Evolutionary conservation across 2,329 filamentous ascomycete genomes (phyloP).

Genomic region (Arachnomyces sp.): DNA sequence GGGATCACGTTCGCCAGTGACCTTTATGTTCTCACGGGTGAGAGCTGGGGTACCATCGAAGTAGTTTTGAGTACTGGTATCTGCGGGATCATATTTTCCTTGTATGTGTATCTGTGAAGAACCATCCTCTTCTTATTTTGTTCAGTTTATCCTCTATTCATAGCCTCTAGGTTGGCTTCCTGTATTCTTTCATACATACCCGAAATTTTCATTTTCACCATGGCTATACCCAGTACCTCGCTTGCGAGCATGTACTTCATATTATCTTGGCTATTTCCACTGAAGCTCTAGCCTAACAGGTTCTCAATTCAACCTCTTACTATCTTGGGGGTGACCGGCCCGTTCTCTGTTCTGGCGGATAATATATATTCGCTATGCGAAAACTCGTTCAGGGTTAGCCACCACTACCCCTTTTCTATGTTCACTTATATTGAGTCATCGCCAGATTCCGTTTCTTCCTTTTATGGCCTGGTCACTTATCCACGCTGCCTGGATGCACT

Average conservation of each 20-base stretch:
- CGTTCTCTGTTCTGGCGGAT: constrained; percentile 62
- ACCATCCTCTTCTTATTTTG: not conserved
- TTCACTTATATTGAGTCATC: constrained; percentile 6
- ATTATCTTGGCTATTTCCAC: no score
- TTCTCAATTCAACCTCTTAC: constrained; percentile 59
- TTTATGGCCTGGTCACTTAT: constrained; percentile 63
- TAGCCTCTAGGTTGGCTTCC: constrained; percentile 2
- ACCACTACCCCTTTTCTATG: not conserved
- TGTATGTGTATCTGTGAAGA: constrained; percentile 45
- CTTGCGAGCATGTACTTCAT: no score
- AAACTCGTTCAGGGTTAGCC: constrained; percentile 46
- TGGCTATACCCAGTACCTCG: no score
- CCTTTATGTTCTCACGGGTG: constrained; percentile 54
- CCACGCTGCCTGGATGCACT: constrained; percentile 59
- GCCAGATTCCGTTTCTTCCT: constrained; percentile 52
- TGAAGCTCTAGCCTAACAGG: no score
- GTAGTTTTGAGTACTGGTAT: constrained; percentile 60
- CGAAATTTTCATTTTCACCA: no score
- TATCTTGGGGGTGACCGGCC: constrained; percentile 59
- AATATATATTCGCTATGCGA: constrained; percentile 55
- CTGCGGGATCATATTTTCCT: constrained; percentile 55
- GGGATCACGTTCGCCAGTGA: constrained; percentile 62
- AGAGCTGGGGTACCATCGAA: constrained; percentile 60
- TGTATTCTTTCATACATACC: constrained; percentile 26
- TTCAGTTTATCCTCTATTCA: not conserved